Percentiles rank a stretch among this genome's conserved stretches.
These are phyloP conservation scores for Coemansia javaensis DNA, from an alignment of 192 early-diverging fungal species.

Conservation along the genomic window DNA sequence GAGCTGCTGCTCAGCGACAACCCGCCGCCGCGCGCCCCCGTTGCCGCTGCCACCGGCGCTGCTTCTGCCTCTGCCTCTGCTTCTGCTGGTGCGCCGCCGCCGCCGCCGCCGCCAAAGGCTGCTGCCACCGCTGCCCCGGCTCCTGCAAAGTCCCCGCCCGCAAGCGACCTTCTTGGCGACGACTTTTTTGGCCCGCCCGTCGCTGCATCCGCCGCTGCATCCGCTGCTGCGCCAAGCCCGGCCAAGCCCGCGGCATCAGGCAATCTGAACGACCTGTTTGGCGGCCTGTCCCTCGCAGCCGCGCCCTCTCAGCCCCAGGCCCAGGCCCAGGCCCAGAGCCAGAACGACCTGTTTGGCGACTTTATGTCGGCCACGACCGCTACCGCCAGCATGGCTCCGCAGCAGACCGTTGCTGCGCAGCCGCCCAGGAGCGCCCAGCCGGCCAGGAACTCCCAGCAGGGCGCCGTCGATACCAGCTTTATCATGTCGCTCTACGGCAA, in stretches of 20 bases:
- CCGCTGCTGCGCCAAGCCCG: neutral
- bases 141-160: slow-evolving; percentile 1
- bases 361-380: slow-evolving; percentile 28
- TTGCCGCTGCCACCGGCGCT: neutral
- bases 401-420: neutral
- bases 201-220: too few relatives aligned
- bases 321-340: slow-evolving; percentile 3
- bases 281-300: slow-evolving; percentile 20
- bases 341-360: slow-evolving; percentile 48
- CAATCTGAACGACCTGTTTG: slow-evolving; percentile 29
- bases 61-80: too few relatives aligned
- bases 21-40: slow-evolving; percentile 23
- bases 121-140: neutral
- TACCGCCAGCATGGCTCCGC: neutral
- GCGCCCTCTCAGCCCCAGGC: too few relatives aligned
- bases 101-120: slow-evolving; percentile 1
- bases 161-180: slow-evolving; percentile 14
- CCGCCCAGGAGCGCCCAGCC: slow-evolving; percentile 11
- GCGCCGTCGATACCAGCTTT: slow-evolving; percentile 49
- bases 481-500: slow-evolving; percentile 51
- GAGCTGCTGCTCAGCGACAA: slow-evolving; percentile 49
- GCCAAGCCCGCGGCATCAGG: neutral
- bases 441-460: too few relatives aligned
- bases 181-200: slow-evolving; percentile 38
- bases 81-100: too few relatives aligned